phyloP scores from a whole-genome alignment of 768 basidiomycete genomes.

The Exsudoporus frostii region DNA sequence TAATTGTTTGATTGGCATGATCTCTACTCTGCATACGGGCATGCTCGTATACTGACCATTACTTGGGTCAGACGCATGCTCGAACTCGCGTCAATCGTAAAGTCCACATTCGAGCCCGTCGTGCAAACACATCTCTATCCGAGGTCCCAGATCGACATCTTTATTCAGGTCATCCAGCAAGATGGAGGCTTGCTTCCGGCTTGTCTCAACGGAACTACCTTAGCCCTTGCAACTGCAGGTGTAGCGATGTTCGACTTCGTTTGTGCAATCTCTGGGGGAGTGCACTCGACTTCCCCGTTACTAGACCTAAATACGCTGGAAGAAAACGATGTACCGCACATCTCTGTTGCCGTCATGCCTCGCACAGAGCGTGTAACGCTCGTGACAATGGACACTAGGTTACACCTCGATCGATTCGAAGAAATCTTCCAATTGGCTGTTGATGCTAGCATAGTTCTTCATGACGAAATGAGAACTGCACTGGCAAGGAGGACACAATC shows the following conservation, averaged over 20 bases:
- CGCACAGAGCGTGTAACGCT: constrained; percentile 81
- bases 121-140: constrained; percentile 90
- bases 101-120: constrained; percentile 95
- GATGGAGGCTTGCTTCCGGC: constrained; percentile 91
- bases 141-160: constrained; percentile 91
- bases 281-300: constrained; percentile 75
- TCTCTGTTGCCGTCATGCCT: constrained; percentile 89
- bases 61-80: constrained; percentile 62
- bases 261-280: constrained; percentile 84
- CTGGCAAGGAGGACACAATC: constrained; percentile 59
- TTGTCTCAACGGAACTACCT: constrained; percentile 91
- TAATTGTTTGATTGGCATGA: constrained; percentile 9
- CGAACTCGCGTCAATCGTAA: constrained; percentile 83
- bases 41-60: not conserved
- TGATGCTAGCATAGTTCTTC: constrained; percentile 74
- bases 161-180: constrained; percentile 88
- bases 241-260: constrained; percentile 90
- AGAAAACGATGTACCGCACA: constrained; percentile 84
- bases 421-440: constrained; percentile 80
- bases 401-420: constrained; percentile 90
- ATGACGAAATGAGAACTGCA: constrained; percentile 78
- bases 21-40: not conserved
- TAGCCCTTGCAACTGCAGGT: constrained; percentile 87
- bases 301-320: constrained; percentile 88
- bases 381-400: constrained; percentile 90